Conservation (phyloP, 257 asterid genomes). For the Penstemon newberryi region DNA sequence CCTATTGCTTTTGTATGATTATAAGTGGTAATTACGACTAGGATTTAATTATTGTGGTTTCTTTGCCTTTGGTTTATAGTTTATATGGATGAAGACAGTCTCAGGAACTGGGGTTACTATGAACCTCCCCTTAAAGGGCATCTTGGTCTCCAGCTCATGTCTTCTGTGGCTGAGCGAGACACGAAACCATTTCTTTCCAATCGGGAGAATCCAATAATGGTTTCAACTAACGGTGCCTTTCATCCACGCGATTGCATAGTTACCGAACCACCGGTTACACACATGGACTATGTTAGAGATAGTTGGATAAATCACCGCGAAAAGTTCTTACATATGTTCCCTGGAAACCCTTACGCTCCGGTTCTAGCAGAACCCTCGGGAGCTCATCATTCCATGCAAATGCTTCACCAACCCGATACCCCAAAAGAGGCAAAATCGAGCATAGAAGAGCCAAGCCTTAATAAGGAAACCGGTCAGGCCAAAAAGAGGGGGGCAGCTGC, state of each 20-base stretch:
- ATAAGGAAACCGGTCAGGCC: conserved; percentile 50
- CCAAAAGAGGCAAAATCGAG: conserved; percentile 39
- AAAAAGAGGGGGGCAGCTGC: conserved; percentile 58
- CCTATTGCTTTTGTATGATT: too few species aligned
- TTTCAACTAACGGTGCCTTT: conserved; percentile 59
- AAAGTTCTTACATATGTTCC: conserved; percentile 72
- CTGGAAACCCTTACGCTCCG: conserved; percentile 53
- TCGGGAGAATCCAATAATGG: conserved; percentile 60
- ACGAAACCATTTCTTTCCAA: conserved; percentile 64
- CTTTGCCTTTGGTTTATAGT: conserved; percentile 47
- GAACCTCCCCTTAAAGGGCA: conserved; percentile 71
- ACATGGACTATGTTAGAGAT: conserved; percentile 79
- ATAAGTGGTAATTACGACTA: neutral
- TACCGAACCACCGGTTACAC: conserved; percentile 59
- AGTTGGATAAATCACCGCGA: conserved; percentile 84
- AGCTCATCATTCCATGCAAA: conserved; percentile 56
- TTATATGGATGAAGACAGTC: conserved; percentile 81
- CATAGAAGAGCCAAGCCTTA: conserved; percentile 52
- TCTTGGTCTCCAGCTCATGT: conserved; percentile 85
- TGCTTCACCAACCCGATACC: conserved; percentile 60
- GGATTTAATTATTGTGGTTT: conserved; percentile 29
- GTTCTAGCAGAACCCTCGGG: conserved; percentile 67
- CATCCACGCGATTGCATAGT: conserved; percentile 62
- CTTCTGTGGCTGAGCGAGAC: conserved; percentile 72
- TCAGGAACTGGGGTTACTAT: conserved; percentile 93